These are phyloP conservation scores for Liriodendron chinense DNA, from an alignment of 164 flowering plant species.

Conservation along the genomic window DNA sequence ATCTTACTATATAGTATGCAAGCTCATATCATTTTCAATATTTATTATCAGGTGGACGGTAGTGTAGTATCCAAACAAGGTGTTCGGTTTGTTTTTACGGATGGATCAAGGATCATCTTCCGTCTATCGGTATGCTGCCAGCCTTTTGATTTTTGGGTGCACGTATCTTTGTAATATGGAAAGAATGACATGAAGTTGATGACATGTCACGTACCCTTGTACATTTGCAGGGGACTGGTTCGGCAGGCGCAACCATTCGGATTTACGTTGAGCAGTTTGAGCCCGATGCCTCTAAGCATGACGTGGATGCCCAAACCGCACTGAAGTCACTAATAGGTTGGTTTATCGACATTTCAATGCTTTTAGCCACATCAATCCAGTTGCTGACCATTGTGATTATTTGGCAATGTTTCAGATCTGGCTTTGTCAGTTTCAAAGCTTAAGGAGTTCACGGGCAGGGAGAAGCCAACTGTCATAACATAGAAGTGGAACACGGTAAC, in stretches of 20 bases:
- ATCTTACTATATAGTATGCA: not conserved
- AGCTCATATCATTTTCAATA: slow-evolving; percentile 2
- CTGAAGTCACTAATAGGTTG: slow-evolving; percentile 85
- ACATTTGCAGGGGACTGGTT: slow-evolving; percentile 84
- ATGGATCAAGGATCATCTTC: slow-evolving; percentile 93
- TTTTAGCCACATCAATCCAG: not conserved
- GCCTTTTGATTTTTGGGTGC: not conserved
- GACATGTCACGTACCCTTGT: not conserved
- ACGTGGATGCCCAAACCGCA: slow-evolving; percentile 86
- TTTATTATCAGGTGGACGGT: slow-evolving; percentile 70
- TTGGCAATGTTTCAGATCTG: slow-evolving; percentile 49
- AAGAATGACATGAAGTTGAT: not conserved
- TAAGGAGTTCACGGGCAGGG: slow-evolving; percentile 94
- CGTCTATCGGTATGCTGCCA: slow-evolving; percentile 73
- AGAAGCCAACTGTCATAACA: slow-evolving; percentile 97
- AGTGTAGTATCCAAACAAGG: slow-evolving; percentile 93
- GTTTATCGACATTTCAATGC: not conserved
- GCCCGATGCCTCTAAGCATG: slow-evolving; percentile 78
- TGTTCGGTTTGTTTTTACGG: slow-evolving; percentile 87
- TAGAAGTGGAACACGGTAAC: slow-evolving; percentile 25
- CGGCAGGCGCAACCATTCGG: slow-evolving; percentile 94
- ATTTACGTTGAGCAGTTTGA: slow-evolving; percentile 90
- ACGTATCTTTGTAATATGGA: not conserved
- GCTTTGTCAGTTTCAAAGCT: slow-evolving; percentile 84
- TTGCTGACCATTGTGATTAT: not conserved